Conservation (phyloP, 2,329 filamentous ascomycete species). For the Penicillium polonicum region DNA sequence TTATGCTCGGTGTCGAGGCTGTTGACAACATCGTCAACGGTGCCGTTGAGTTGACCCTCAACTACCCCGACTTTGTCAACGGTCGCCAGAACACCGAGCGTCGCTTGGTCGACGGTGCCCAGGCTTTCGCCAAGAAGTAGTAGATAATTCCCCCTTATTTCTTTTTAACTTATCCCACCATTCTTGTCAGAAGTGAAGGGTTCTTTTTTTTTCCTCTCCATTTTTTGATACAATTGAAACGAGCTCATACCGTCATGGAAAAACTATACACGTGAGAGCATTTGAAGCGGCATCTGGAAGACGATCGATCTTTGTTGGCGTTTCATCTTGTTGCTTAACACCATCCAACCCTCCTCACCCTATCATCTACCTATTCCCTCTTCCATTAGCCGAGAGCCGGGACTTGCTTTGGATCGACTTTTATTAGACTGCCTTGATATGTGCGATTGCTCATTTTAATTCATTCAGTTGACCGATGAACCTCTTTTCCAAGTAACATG, state of each 20-base stretch:
- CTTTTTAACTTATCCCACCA: constrained; percentile 6
- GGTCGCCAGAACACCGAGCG: constrained; percentile 62
- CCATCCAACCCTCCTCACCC: constrained; percentile 16
- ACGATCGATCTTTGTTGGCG: constrained; percentile 33
- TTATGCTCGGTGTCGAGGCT: constrained; percentile 95
- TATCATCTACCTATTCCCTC: constrained; percentile 10
- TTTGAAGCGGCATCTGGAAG: constrained; percentile 37
- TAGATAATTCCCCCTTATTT: constrained; percentile 24
- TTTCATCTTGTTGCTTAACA: constrained; percentile 29
- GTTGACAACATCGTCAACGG: constrained; percentile 87
- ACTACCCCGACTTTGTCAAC: constrained; percentile 97
- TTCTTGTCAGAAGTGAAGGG: constrained; percentile 5
- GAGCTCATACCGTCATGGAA: constrained; percentile 24
- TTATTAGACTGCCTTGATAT: constrained; percentile 24
- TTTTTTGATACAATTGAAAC: constrained; percentile 25
- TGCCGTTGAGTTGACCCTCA: constrained; percentile 85
- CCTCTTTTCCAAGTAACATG: not conserved
- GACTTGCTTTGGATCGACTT: constrained; percentile 23
- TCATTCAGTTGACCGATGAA: not conserved
- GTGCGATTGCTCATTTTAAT: constrained; percentile 14
- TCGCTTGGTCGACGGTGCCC: constrained; percentile 61
- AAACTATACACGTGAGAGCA: constrained; percentile 26
- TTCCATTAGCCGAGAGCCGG: constrained; percentile 14
- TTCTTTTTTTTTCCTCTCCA: constrained; percentile 3
- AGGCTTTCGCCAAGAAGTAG: constrained; percentile 54